phyloP scores from a whole-genome alignment of 176 grass and related monocot species.

The Rhipidocladum racemiflorum region DNA sequence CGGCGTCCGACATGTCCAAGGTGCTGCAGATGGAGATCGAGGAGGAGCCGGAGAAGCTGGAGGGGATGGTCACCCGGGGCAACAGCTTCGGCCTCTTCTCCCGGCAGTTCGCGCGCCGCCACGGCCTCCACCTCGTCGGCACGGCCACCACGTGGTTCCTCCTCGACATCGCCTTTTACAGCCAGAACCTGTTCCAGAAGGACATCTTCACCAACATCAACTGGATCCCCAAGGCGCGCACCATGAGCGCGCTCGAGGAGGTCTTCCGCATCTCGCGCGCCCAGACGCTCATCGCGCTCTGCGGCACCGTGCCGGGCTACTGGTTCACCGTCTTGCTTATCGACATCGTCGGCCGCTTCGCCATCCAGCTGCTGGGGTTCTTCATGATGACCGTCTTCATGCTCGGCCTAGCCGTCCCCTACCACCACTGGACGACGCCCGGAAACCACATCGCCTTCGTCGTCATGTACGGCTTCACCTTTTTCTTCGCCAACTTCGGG shows the following conservation, averaged over 20 bases:
- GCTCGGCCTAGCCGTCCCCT: slow-evolving; percentile 52
- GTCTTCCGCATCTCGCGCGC: slow-evolving; percentile 51
- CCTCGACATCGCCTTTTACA: slow-evolving; percentile 90
- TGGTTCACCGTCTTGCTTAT: slow-evolving; percentile 78
- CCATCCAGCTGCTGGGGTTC: slow-evolving; percentile 60
- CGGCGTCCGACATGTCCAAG: slow-evolving; percentile 66
- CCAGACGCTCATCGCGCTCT: slow-evolving; percentile 59
- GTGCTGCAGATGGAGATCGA: slow-evolving; percentile 49
- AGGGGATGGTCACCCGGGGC: neutral
- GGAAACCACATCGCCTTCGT: slow-evolving; percentile 58
- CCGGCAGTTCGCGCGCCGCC: slow-evolving; percentile 39
- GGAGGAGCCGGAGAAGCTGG: slow-evolving; percentile 35
- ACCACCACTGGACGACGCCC: slow-evolving; percentile 65
- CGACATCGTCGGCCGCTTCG: slow-evolving; percentile 52
- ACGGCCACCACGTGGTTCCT: slow-evolving; percentile 69
- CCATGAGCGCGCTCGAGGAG: slow-evolving; percentile 64
- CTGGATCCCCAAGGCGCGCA: slow-evolving; percentile 48
- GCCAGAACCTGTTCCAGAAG: slow-evolving; percentile 81
- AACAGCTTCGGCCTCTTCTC: slow-evolving; percentile 48
- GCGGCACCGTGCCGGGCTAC: slow-evolving; percentile 71
- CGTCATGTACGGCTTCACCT: slow-evolving; percentile 57
- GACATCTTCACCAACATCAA: slow-evolving; percentile 68
- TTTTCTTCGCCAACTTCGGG: slow-evolving; percentile 77
- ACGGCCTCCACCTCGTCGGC: slow-evolving; percentile 56
- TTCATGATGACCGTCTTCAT: slow-evolving; percentile 78